Base-by-base conservation (phyloP, 495 filamentous ascomycete genomes). In the Podospora australis region DNA sequence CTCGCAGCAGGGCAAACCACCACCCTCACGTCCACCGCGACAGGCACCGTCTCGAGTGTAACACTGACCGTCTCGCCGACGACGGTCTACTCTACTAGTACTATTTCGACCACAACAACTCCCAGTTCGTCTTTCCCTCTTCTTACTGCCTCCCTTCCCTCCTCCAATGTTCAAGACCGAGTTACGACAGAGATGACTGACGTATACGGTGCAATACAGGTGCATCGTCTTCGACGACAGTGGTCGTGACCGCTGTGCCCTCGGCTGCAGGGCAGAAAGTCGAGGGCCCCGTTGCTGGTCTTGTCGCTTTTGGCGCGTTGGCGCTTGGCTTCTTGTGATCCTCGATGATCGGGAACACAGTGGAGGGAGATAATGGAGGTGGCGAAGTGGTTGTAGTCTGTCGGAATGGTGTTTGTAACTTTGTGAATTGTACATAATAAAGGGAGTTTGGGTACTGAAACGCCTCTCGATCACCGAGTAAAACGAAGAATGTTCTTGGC, bases 21-120 rank as follows among this genome's bases (percentile, higher is more conserved):
- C 44, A 80, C 83, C 58, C 78, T 82, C 58, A 82, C 80, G 30
- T 80, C 82, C 59, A 81, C 79, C 1, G 64, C 83, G 20, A 78
- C 79, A 14, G 56, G 82, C 45, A 70, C 84, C 38, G 71, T 28
- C 10, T 41, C 32, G 13, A 20, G 36, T n/a, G 22, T n/a, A 42
- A 19, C 7, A n/a, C n/a, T n/a, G n/a, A n/a, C n/a, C n/a, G n/a
- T n/a, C 26, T 21, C 42, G 17, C 16, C 34, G 25, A 41, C 36
- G 16, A 30, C 20, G 20, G 30, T 39, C n/a, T 13, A 32, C 21
- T 10, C 36, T 6, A 40, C 16, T 13, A 26, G n/a, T n/a, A n/a
- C n/a, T n/a, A n/a, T n/a, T n/a, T n/a, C 41, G 20, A 49, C 39
- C 8, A 44, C 46, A 14, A 21, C 36, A 8, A 20, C 16, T 1